phyloP scores from a whole-genome alignment of 495 filamentous ascomycete species.

The Umbilicaria muhlenbergii region DNA sequence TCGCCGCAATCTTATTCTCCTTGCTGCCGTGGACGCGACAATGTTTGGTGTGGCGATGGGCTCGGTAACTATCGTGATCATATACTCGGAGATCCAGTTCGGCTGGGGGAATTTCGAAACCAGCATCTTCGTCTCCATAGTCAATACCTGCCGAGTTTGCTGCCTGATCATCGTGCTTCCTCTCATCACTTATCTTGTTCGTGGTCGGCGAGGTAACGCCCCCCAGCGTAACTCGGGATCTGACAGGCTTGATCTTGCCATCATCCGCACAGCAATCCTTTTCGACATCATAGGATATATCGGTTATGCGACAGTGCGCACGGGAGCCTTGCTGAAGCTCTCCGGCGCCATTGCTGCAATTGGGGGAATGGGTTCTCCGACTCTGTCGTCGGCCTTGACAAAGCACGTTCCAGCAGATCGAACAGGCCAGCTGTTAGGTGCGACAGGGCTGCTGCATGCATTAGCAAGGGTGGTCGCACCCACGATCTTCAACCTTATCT shows the following conservation, averaged over 20 bases:
- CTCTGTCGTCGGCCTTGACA: conserved; percentile 64
- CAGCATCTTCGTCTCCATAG: conserved; percentile 58
- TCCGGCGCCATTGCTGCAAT: conserved; percentile 58
- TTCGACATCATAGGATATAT: conserved; percentile 64
- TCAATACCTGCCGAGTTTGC: conserved; percentile 58
- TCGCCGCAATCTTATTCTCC: conserved; percentile 60
- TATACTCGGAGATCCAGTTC: conserved; percentile 69
- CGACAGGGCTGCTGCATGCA: conserved; percentile 72
- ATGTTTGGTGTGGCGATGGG: conserved; percentile 75
- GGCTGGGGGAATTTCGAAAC: conserved; percentile 66
- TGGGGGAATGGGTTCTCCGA: conserved; percentile 74
- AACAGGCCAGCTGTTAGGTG: conserved; percentile 74
- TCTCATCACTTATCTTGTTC: conserved; percentile 50
- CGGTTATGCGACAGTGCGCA: conserved; percentile 51
- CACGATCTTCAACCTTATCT: conserved; percentile 69
- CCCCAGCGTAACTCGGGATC: conserved; percentile 48
- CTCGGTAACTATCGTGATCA: conserved; percentile 54
- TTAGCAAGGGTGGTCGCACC: conserved; percentile 66
- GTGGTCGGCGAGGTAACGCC: conserved; percentile 23
- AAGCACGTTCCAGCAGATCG: conserved; percentile 77
- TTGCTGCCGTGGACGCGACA: conserved; percentile 65
- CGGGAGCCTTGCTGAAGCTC: conserved; percentile 38
- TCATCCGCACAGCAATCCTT: conserved; percentile 62
- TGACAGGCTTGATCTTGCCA: conserved; percentile 56
- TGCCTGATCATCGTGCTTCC: conserved; percentile 64